Percentiles rank a stretch among this genome's conserved stretches.
phyloP scores from a whole-genome alignment of 2,329 filamentous ascomycete species.

The Capronia americana region DNA sequence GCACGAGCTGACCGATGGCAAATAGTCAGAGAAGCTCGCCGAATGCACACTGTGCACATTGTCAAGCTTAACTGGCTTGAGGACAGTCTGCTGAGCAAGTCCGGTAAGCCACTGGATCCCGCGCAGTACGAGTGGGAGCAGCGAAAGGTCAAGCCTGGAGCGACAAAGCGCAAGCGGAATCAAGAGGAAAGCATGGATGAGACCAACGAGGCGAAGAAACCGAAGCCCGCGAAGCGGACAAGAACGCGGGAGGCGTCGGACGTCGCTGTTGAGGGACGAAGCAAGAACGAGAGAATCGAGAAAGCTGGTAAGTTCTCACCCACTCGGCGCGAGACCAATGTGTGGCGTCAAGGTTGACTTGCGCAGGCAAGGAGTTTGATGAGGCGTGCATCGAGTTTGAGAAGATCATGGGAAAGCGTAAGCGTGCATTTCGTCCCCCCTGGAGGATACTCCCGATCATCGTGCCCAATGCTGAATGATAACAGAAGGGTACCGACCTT shows the following conservation, averaged over 20 bases:
- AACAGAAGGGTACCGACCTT: slow-evolving; percentile 68
- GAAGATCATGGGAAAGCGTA: slow-evolving; percentile 38
- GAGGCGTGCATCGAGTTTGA: slow-evolving; percentile 34
- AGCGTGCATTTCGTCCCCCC: slow-evolving; percentile 13
- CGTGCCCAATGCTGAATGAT: slow-evolving; percentile 7
- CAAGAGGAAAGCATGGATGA: neutral
- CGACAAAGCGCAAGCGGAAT: neutral
- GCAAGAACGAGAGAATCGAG: slow-evolving; percentile 24
- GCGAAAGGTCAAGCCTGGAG: neutral
- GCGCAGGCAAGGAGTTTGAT: slow-evolving; percentile 36
- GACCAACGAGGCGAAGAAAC: neutral
- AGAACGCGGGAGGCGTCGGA: neutral
- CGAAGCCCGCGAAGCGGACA: neutral
- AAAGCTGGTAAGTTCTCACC: slow-evolving; percentile 22
- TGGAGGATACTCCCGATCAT: neutral
- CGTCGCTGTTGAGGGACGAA: neutral
- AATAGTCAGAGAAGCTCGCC: slow-evolving; percentile 51
- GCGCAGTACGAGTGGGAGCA: slow-evolving; percentile 42
- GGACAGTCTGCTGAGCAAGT: slow-evolving; percentile 49
- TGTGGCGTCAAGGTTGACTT: slow-evolving; percentile 19
- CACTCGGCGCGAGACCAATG: neutral
- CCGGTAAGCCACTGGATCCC: slow-evolving; percentile 45
- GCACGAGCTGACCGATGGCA: neutral
- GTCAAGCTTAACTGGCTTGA: slow-evolving; percentile 57
- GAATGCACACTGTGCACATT: slow-evolving; percentile 49